Evolutionary conservation across 371 early-diverging fungal species (phyloP), one percentile per base, ranked within the genome.

Genomic region (Mucor piriformis): DNA sequence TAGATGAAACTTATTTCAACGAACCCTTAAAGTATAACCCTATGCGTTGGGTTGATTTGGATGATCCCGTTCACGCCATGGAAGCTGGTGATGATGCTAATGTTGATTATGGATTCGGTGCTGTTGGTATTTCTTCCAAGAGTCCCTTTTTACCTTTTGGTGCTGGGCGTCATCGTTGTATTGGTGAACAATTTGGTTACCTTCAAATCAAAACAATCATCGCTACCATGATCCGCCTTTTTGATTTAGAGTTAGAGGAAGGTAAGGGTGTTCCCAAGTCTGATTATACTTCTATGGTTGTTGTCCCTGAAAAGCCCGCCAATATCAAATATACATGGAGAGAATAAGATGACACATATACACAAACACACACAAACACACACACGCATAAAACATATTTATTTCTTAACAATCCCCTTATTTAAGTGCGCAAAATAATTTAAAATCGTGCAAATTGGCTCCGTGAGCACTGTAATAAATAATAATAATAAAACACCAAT

Each of bases 81-180:
- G 88, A 86, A 54, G 82, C 74, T 6, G 73, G 70, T 21, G 83
- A 79, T 48, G 91, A 91, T 73, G 90, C 89, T 67, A 84, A 86
- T 58, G 77, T 88, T 20, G 95, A 94, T 65, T 88, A 91, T 77
- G 88, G 95, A 59, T 89, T 91, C 81, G 94, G 95, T 77, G 81
- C 87, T 77, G 79, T 94, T 64, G 87, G 86, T 56, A 82, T 86
- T 20, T 85, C 88, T 37, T 80, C 81, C 43, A 80, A 87, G 61
- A 88, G 87, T 56, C 90, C 94, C 48, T 96, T 89, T 74, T 82
- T 98, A 70, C 97, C 98, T 23, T 98, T 98, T 76, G 98, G 98
- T 66, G 98, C 97, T 33, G 98, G 88, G 48, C 93, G 98, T 66
- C 98, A 98, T 83, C 87, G 98, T 61, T 98, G 98, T 84, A 98